Base-by-base conservation (phyloP, 108 stramenopile genomes). In the Cylindrotheca fusiformis region DNA sequence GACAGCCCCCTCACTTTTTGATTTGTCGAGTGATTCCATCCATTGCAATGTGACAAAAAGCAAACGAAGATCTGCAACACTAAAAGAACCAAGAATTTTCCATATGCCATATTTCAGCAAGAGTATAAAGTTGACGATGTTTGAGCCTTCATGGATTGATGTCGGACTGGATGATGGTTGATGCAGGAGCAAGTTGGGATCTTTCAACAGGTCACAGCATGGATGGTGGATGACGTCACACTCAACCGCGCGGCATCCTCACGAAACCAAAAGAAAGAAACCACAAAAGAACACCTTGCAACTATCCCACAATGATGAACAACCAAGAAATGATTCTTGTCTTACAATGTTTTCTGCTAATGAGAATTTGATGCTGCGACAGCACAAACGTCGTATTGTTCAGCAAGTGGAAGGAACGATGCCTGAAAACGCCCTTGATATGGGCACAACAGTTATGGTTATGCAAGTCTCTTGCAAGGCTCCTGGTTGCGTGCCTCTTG, bases 401-500 rank as follows among this genome's bases (percentile, higher is more conserved):
- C 62, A 79, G 31, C 71, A 67, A 20, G 71, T 94, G 51, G 93
- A 94, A 76, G 60, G 70, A 1, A 82, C 78, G 32, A 91, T 94
- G 41, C 87, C 87, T 47, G 86, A 88, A 51, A 68, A 79, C 26
- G 78, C 81, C 12, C 60, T 94, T 17, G 89, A 91, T 31, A 36
- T 87, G 51, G 93, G 93, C 1, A 87, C 86, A 23, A 63, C 72
- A 1, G 88, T 92, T 18, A 88, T 95, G 90, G 90, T 83, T 28
- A 95, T 95, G 94, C 83, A 95, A 76, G 87, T 90, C 8, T 68
- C 81, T 1, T 95, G 94, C 67, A 71, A 76, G 46, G 78, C 81
- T 23, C 88, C 87, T 2, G 88, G 90, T 32, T 95, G 94, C 67
- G 94, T 91, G 1, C 94, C 94, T 27, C 41, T 95, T 33, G 94